Evolutionary conservation across 176 grass and related monocot species (phyloP), one percentile per base, ranked within the genome.

Genomic region (Ananas comosus): DNA sequence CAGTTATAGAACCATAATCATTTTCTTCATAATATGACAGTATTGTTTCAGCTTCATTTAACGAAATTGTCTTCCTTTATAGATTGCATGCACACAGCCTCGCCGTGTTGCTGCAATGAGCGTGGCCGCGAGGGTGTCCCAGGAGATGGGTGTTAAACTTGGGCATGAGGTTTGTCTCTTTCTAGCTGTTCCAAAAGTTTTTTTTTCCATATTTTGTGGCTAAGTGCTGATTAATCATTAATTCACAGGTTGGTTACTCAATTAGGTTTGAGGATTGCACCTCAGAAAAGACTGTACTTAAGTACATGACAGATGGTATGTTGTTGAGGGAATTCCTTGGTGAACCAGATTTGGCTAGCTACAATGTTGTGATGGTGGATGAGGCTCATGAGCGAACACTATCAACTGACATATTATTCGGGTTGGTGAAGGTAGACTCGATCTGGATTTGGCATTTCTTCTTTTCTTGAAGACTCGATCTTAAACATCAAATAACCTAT

Each of bases 291-390:
- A 96, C 93, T 74, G 56, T 96, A n/a, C 67, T 96, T 25, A 92
- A 92, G 68, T 96, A 96, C 70, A 96, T 96, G 93, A 96, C 93
- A 51, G 93, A 96, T 59, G 89, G 93, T 25, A 96, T 96, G 93
- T 80, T 96, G 70, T 65, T 96, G 22, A 78, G 92, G 57, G 92
- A 96, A 74, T 96, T 96, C 77, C 93, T 96, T 72, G 86, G 93
- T 57, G 93, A 96, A 68, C 88, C 88, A 74, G 86, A 96, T 83
- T 82, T 96, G 75, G 93, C 93, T 65, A 79, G 88, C 68, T 96
- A 96, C 64, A 96, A 86, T 79, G 86, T 96, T 80, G 83, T 96
- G 17, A 96, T 96, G 88, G 89, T 96, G 73, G 93, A 96, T 67
- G 93, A 96, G 72, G 93, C 93, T 56, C 93, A 96, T 76, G 93